Conservation (phyloP, 2,329 filamentous ascomycete genomes). For the Raffaelea deltoideospora region DNA sequence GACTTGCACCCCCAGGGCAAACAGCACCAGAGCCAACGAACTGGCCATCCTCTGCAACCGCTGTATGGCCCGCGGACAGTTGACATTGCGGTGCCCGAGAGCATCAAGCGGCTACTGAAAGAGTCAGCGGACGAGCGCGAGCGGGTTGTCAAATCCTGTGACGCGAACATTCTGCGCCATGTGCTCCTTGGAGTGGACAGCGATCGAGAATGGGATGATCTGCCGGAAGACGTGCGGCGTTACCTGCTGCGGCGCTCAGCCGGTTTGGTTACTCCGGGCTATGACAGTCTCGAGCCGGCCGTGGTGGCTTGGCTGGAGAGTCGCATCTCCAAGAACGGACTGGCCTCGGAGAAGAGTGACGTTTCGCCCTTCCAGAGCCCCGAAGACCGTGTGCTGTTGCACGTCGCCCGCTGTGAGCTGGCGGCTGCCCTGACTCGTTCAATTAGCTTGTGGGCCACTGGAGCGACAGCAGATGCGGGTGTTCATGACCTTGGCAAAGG, state of each 20-base stretch:
- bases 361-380: too few relatives aligned
- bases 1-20: too few relatives aligned
- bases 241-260: background rate
- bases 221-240: slow-evolving; percentile 5
- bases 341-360: too few relatives aligned
- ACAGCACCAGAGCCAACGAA: slow-evolving; percentile 1
- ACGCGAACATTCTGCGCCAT: slow-evolving; percentile 7
- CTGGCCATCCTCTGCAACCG: too few relatives aligned
- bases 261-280: too few relatives aligned
- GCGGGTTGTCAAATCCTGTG: slow-evolving; percentile 4
- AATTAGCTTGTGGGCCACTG: background rate
- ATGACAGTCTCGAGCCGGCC: too few relatives aligned
- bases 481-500: too few relatives aligned
- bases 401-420: slow-evolving; percentile 6
- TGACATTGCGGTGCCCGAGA: slow-evolving; percentile 11
- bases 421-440: slow-evolving; percentile 1
- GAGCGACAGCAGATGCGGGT: too few relatives aligned
- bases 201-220: slow-evolving; percentile 10
- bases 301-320: too few relatives aligned
- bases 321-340: too few relatives aligned
- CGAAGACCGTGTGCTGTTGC: too few relatives aligned
- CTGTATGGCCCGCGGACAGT: too few relatives aligned
- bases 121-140: slow-evolving; percentile 5
- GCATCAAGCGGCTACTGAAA: slow-evolving; percentile 9
- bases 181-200: slow-evolving; percentile 9